Base-by-base conservation (phyloP, 2,329 filamentous ascomycete genomes). In the Cladophialophora immunda region DNA sequence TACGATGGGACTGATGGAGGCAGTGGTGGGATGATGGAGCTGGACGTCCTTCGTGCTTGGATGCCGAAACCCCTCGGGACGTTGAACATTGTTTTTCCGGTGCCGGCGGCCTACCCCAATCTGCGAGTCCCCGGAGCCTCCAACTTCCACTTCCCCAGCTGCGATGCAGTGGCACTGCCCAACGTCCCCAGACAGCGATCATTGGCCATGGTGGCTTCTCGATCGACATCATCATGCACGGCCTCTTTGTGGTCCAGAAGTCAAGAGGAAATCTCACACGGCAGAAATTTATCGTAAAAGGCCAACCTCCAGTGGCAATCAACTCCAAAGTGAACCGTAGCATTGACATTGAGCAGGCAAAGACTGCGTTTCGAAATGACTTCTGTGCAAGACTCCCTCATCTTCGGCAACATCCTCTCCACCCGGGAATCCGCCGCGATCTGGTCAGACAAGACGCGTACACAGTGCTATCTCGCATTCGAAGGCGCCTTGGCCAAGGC, bases 391-490 rank as follows among this genome's bases (percentile, higher is more conserved):
- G 71, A 72, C 56, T 71, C 69, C 5, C 32, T 70, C 30, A 72
- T 72, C 59, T 72, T 72, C 56, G 68, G 69, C 56, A 70, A 69
- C 52, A 72, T 72, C 57, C 56, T 72, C 19, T 71, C 69, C n/a
- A 71, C 70, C 9, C 62, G 61, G n/a, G 65, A 68, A 27, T 70
- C 68, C 7, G 68, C 71, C 38, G 69, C 62, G 30, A 68, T 72
- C n/a, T 72, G 71, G 71, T 68, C 65, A 19, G 71, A 72, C 61
- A 67, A 70, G 27, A 72, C 69, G 13, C 57, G 71, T 32, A 72
- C 71, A 17, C 64, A 70, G 58, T 72, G 69, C 47, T 72, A 71
- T 58, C 66, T 72, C 6, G 64, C 67, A 9, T 72, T 71, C 50
- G 71, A 72, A 58, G 71, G 70, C 15, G 69, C 62, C 1, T 53